Evolutionary conservation across 208 protist genomes (phyloP), one percentile per base, ranked within the genome.

Genomic region (Acanthamoeba lenticulata): DNA sequence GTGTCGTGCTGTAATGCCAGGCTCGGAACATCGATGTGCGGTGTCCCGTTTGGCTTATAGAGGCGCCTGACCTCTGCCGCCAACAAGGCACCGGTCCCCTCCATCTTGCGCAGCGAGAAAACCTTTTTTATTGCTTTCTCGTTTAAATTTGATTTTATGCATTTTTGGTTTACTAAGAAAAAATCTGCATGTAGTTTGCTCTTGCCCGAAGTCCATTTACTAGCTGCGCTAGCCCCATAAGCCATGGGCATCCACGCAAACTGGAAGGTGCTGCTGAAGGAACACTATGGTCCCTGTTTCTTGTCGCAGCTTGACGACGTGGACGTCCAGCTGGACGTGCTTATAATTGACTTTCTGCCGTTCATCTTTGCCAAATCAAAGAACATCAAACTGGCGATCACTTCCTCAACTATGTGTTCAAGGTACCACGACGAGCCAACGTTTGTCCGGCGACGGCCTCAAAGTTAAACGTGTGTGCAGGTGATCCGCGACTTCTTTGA

Each of bases 331-430:
- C 83, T 72, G 19, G 83, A 90, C 24, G 83, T 90, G 36, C 83
- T 90, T 32, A 60, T 90, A 38, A 90, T 90, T 49, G 83, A 90
- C 36, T 90, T 90, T 67, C 44, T 90, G 49, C 83, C 83, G 21
- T 72, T 90, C 34, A 90, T 90, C 52, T 90, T 90, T 47, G 32
- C 29, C 38, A 90, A 90, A 45, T 72, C 52, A 2, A 90, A 90
- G 83, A 90, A 90, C 83, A 90, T 90, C 45, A 90, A 90, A 90
- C 83, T n/a, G 83, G 83, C 52, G 83, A 90, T n/a, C 83, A 90
- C 36, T 90, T 90, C 27, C 36, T 90, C 19, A 60, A 69, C 40
- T 67, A 69, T 29, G 55, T 90, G 15, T 90, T 90, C 34, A 90
- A 90, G 83, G 52, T 85, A 40, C 32, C n/a, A 24, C 47, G 32